Base-by-base conservation (phyloP, 2,329 filamentous ascomycete genomes). In the Cordyceps fumosorosea region DNA sequence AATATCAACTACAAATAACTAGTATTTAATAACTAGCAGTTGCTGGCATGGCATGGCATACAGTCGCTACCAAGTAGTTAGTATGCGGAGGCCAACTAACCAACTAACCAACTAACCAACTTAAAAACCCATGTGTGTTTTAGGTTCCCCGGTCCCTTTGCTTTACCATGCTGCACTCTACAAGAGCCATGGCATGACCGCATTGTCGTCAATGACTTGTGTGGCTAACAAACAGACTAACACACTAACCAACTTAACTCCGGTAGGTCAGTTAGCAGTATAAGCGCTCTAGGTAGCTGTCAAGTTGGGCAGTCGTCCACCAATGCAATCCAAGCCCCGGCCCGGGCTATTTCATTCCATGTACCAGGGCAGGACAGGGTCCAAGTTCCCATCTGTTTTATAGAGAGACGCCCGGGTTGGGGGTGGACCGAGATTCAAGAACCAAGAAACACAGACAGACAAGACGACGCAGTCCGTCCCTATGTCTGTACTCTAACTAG, bases 301-400 rank as follows among this genome's bases (percentile, higher is more conserved):
- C 60, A 53, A 62, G 60, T 62, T 53, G 60, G 60, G 60, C 47
- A 62, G 60, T 62, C 24, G 60, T 51, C 37, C 48, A 59, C 29
- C 53, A 20, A 37, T 47, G 45, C 53, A 24, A 26, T 47, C 47
- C 53, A 45, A 52, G 40, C 58, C 59, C 44, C 44, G 18, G 26
- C 48, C 26, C 29, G 29, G 29, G 29, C 29, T 29, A 51, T 37
- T 37, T 37, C 34, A 37, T 37, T 37, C 29, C 52, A 52, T 52
- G 47, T 40, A 34, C 60, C 60, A 62, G 37, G 47, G 22, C 57
- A 37, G 20, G 44, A 53, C 60, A 62, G 37, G 47, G 34, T 48
- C 48, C 34, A 37, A 34, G 34, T 52, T 53, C 48, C 57, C 45
- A 6, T 37, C 10, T 6, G 34, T 37, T 37, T 37, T 11, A 34